These are phyloP conservation scores for Fusarium setosum DNA, from an alignment of 2,329 filamentous ascomycete genomes.

Conservation along the genomic window DNA sequence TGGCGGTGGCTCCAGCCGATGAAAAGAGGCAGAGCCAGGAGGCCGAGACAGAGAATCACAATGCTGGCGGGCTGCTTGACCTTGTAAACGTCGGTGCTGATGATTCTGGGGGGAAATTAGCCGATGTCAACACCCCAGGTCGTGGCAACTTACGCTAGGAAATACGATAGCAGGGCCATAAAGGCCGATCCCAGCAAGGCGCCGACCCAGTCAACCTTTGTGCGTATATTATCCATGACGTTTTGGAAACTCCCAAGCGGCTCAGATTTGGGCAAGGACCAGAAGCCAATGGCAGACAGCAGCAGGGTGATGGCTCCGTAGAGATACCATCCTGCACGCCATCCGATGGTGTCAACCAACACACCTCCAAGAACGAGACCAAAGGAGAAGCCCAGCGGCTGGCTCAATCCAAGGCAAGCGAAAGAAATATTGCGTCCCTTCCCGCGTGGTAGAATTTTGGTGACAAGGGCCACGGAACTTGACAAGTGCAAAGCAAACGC, in stretches of 20 bases:
- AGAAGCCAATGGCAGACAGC: slow-evolving; percentile 50
- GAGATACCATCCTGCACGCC: slow-evolving; percentile 60
- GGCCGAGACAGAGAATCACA: slow-evolving; percentile 56
- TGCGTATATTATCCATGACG: slow-evolving; percentile 37
- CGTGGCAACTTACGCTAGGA: slow-evolving; percentile 59
- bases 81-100: slow-evolving; percentile 52
- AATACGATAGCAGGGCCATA: slow-evolving; percentile 62
- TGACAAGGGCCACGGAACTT: slow-evolving; percentile 50
- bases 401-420: slow-evolving; percentile 56
- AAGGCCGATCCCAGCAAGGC: slow-evolving; percentile 58
- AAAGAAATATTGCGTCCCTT: slow-evolving; percentile 54
- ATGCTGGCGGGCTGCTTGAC: slow-evolving; percentile 59
- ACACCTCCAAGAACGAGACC: slow-evolving; percentile 63
- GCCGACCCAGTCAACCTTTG: slow-evolving; percentile 66
- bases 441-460: slow-evolving; percentile 45
- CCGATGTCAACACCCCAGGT: neutral
- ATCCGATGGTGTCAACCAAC: slow-evolving; percentile 58
- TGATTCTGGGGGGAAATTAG: slow-evolving; percentile 33
- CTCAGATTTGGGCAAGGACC: slow-evolving; percentile 47
- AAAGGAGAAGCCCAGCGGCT: slow-evolving; percentile 61
- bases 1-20: slow-evolving; percentile 64
- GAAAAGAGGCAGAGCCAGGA: slow-evolving; percentile 60
- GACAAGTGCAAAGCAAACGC: slow-evolving; percentile 50
- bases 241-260: slow-evolving; percentile 39
- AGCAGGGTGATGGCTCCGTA: slow-evolving; percentile 49